Base-by-base conservation (phyloP, 129 eudicot genomes). In the Helianthus tuberosus region DNA sequence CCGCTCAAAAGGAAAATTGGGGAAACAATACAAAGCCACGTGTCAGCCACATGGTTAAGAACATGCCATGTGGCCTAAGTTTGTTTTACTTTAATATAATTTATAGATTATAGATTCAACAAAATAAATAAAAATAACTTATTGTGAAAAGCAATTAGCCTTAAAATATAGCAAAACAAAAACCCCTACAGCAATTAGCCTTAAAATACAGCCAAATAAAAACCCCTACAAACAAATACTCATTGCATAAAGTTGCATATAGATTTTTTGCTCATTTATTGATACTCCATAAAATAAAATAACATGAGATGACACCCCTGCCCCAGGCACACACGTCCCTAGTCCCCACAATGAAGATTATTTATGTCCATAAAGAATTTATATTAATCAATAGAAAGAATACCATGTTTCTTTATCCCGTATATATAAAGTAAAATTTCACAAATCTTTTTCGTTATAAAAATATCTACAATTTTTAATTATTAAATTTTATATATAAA, bases 241-340 rank as follows among this genome's bases (percentile, higher is more conserved):
- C 6, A 29, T 32, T 5, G 32, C 14, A 60, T 60, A 32, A 29
- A 60, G 66, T 60, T 29, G 66, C 44, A 29, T 60, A 12, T 32
- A 60, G 44, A 60, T 60, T 32, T 29, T 58, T 60, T 60, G 57
- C 66, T 60, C 66, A 29, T 12, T 60, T 60, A 60, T 60, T 60
- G 17, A 32, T 60, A 6, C 3, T 60, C 66, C 35, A 60, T 60
- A 60, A 12, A 32, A 29, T 60, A 60, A 29, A 32, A 29, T 60
- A 60, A 29, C 43, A 60, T 55, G 62, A 55, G 11, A 29, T 60
- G 66, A 60, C 66, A 29, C 43, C 66, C 66, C 66, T 60, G 66
- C 16, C 66, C 66, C 66, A 60, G 44, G 66, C 66, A 60, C 66
- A 60, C 66, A 60, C 66, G 44, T 20, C 66, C 11, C 44, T 60